Conservation (phyloP, 805 yeast genomes). For the Hemisphaericaspora nanyangensis region DNA sequence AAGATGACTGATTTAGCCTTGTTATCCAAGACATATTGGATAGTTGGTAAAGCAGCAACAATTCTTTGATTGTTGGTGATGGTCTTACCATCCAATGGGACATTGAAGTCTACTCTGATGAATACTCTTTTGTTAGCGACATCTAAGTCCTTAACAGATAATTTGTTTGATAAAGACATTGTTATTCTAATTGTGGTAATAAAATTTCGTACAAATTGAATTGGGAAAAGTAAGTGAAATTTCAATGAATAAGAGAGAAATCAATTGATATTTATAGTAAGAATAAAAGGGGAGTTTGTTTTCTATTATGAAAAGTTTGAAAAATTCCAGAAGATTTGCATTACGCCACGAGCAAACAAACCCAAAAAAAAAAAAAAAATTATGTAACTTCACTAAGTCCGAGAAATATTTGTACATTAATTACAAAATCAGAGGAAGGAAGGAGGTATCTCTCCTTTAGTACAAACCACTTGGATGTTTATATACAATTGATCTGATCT, state of each 20-base stretch:
- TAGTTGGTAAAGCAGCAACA: constrained; percentile 98
- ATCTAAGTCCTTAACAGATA: constrained; percentile 87
- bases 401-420: no score
- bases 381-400: no score
- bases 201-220: not conserved
- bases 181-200: not conserved
- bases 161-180: constrained; percentile 93
- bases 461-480: no score
- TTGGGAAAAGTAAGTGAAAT: not conserved
- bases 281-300: not conserved
- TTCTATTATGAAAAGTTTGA: no score
- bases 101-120: constrained; percentile 97
- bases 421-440: no score
- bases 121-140: constrained; percentile 91
- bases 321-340: not conserved
- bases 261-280: not conserved
- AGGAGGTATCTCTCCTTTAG: no score
- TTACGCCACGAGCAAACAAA: not conserved
- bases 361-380: not conserved
- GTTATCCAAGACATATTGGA: constrained; percentile 88
- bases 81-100: constrained; percentile 90
- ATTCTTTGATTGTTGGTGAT: constrained; percentile 99
- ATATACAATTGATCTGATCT: no score
- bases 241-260: not conserved
- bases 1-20: constrained; percentile 87